Conservation (phyloP, 2,329 filamentous ascomycete species). For the Hymenoscyphus occultus region DNA sequence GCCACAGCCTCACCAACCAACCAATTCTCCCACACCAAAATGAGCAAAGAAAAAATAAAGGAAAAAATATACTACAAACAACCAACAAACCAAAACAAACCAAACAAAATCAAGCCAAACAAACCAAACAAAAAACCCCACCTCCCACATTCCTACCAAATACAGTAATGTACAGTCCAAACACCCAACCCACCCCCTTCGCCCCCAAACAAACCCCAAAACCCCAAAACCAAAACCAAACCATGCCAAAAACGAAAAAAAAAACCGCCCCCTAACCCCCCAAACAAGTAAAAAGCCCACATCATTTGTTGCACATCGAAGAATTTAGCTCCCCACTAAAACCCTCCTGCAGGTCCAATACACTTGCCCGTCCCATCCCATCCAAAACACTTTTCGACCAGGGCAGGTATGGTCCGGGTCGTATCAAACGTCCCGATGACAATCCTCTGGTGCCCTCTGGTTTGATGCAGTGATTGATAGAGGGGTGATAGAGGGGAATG, state of each 20-base stretch:
- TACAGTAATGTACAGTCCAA: too few species aligned
- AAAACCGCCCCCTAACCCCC: not conserved
- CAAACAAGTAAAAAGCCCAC: not conserved
- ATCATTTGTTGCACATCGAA: constrained; percentile 18
- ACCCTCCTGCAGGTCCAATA: not conserved
- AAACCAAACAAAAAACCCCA: not conserved
- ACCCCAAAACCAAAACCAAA: not conserved
- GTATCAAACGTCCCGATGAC: too few species aligned
- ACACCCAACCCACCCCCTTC: not conserved
- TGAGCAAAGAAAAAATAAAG: too few species aligned
- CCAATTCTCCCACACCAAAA: too few species aligned
- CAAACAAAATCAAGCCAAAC: not conserved
- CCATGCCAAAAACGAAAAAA: not conserved
- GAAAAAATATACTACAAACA: too few species aligned
- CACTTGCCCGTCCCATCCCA: not conserved
- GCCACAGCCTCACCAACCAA: too few species aligned
- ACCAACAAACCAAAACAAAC: not conserved
- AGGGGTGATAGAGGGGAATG: too few species aligned
- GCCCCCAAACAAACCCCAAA: not conserved
- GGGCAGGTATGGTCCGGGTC: too few species aligned
- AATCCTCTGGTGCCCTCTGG: too few species aligned
- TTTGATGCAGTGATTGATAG: too few species aligned
- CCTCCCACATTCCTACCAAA: not conserved
- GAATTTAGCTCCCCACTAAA: constrained; percentile 14
- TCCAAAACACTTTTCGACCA: too few species aligned